Evolutionary conservation across 805 yeast genomes (phyloP), one percentile per base, ranked within the genome.

Genomic region (Dipodascopsis uninucleata): DNA sequence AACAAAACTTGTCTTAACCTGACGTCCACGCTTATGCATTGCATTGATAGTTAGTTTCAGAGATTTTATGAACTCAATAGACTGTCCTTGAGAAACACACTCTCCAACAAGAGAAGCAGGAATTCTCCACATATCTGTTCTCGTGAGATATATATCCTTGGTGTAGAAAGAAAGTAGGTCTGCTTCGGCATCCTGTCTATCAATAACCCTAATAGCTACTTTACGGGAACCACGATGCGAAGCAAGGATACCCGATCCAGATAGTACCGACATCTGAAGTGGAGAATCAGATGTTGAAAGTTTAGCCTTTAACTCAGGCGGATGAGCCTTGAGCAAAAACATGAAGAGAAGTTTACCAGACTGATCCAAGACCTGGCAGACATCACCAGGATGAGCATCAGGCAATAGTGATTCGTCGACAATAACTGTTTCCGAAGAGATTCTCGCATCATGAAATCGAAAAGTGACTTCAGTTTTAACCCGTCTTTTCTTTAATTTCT

Each of bases 61-160:
- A 0, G 80, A 65, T 28, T 76, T 76, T 21, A 85, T 61, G 51
- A 82, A 85, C 0, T 78, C 65, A 0, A 89, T 59, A 41, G 79
- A 71, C 61, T 88, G 89, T 5, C 79, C 75, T 7, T 71, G 69
- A 58, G 83, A 79, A 1, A 85, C 74, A 62, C 96, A 85, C 5
- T 76, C 66, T 7, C 78, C 78, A 0, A 74, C 72, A 42, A 90
- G 53, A 16, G 71, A 59, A 1, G 85, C 71, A 0, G 95, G 78
- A 10, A 90, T 67, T 21, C 76, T 71, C 96, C 97, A 93, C 88
- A 89, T 90, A 57, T 87, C 93, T 49, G 95, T 96, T 54, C 98
- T 70, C 3, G 95, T 78, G 12, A 93, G 66, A 53, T 83, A 78
- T 17, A 86, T 71, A 58, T 93, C 97, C 57, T 81, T 85, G 41